Percentiles rank a stretch among this genome's conserved stretches.
Evolutionary conservation across 1,139 yeast species (phyloP).

Genomic region (Hemisphaericaspora xylanilytica): DNA sequence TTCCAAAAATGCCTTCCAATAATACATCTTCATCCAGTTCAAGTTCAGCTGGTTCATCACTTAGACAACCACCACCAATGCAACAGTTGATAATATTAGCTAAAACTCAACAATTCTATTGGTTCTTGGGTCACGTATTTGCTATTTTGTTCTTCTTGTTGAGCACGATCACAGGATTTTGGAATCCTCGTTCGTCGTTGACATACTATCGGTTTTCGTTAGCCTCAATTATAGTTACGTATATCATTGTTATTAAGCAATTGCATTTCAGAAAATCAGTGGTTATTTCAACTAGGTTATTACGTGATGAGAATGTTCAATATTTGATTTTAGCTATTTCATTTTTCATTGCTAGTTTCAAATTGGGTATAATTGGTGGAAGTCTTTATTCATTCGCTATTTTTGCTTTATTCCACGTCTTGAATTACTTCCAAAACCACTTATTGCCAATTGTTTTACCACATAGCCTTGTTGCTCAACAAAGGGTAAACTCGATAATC

Average conservation of each 20-base stretch:
- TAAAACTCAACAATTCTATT: conserved; percentile 49
- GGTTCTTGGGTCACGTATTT: conserved; percentile 51
- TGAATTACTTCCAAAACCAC: conserved; percentile 46
- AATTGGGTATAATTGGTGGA: conserved; percentile 33
- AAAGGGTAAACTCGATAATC: conserved; percentile 24
- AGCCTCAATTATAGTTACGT: conserved; percentile 44
- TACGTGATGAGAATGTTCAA: conserved; percentile 52
- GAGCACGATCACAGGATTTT: conserved; percentile 32
- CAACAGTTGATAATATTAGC: conserved; percentile 18
- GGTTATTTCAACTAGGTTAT: conserved; percentile 14
- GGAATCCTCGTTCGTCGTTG: conserved; percentile 25
- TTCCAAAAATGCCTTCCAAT: background rate
- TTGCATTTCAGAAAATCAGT: conserved; percentile 31
- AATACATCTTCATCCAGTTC: conserved; percentile 1
- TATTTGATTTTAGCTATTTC: conserved; percentile 44
- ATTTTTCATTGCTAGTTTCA: conserved; percentile 31
- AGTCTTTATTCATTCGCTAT: conserved; percentile 52
- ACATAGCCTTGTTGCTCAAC: conserved; percentile 19
- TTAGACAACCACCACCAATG: conserved; percentile 11
- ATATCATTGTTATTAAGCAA: conserved; percentile 48
- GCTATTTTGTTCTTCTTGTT: conserved; percentile 35
- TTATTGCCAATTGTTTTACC: conserved; percentile 22
- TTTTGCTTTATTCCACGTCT: conserved; percentile 56
- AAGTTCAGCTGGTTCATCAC: background rate
- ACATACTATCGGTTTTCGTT: conserved; percentile 39